phyloP scores from a whole-genome alignment of 805 yeast genomes.

The Candida yuanshanica region DNA sequence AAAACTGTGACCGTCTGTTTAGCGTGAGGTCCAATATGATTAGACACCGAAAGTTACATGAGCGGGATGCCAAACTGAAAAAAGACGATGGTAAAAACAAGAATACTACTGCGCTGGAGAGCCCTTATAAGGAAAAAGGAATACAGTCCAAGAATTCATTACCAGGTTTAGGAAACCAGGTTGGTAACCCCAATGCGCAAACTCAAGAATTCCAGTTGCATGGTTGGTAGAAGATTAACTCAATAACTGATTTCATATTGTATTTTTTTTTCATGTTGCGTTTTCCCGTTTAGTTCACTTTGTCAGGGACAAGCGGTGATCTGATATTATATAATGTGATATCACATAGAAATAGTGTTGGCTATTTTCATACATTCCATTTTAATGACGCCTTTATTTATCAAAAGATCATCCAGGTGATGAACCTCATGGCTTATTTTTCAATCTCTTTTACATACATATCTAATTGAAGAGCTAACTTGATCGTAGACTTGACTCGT shows the following conservation, averaged over 20 bases:
- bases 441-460: too few species aligned
- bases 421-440: too few species aligned
- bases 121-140: background rate
- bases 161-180: slow-evolving; percentile 3
- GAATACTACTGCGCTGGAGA: background rate
- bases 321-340: too few species aligned
- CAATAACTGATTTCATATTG: background rate
- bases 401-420: too few species aligned
- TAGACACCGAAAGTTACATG: slow-evolving; percentile 69
- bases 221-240: background rate
- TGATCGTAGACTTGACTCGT: too few species aligned
- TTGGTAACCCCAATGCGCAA: background rate
- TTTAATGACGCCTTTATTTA: too few species aligned
- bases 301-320: too few species aligned
- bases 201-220: background rate
- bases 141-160: background rate
- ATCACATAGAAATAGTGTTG: too few species aligned
- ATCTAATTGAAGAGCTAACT: too few species aligned
- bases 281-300: background rate
- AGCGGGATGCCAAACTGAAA: slow-evolving; percentile 20
- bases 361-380: too few species aligned
- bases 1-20: slow-evolving; percentile 61
- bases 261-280: background rate
- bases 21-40: slow-evolving; percentile 78
- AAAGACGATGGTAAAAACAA: background rate